These are phyloP conservation scores for Ascochyta viciae-villosae DNA, from an alignment of 2,329 filamentous ascomycete species.

Conservation along the genomic window DNA sequence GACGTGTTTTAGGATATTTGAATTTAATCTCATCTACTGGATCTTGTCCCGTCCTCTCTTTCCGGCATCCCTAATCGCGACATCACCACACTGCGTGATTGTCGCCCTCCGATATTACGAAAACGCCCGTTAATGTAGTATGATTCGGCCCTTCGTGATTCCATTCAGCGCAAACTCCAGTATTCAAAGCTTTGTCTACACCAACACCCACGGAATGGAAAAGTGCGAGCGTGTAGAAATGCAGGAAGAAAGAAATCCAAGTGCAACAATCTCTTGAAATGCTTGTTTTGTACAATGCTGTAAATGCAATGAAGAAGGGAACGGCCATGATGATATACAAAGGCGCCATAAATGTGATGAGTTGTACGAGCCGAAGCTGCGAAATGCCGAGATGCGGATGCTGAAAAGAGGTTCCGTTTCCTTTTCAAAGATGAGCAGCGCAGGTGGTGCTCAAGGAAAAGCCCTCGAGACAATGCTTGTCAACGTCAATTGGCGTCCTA, in stretches of 20 bases:
- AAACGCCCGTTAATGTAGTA: slow-evolving; percentile 17
- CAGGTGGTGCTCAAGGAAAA: neutral
- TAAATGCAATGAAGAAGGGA: slow-evolving; percentile 23
- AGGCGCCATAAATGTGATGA: slow-evolving; percentile 29
- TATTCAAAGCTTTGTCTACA: slow-evolving; percentile 4
- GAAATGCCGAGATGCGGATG: slow-evolving; percentile 19
- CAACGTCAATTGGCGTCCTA: neutral
- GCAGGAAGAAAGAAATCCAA: slow-evolving; percentile 9
- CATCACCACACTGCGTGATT: neutral
- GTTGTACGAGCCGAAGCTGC: slow-evolving; percentile 12
- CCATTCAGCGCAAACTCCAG: slow-evolving; percentile 12
- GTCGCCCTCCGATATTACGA: slow-evolving; percentile 9
- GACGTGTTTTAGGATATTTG: slow-evolving; percentile 5
- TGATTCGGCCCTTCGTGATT: slow-evolving; percentile 16
- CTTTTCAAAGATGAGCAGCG: neutral
- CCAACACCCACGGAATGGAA: neutral
- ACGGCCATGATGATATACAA: slow-evolving; percentile 35
- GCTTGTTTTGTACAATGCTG: slow-evolving; percentile 32
- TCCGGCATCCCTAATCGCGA: neutral
- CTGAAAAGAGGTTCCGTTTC: slow-evolving; percentile 11
- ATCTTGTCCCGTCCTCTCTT: neutral
- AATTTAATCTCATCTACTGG: slow-evolving; percentile 3
- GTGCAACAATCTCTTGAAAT: slow-evolving; percentile 13
- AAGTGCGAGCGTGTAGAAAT: slow-evolving; percentile 6
- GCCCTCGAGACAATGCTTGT: neutral